Percentiles rank a stretch among this genome's conserved stretches.
These are phyloP conservation scores for Rhododendron ferrugineum DNA, from an alignment of 148 eudicot genomes.

Conservation along the genomic window DNA sequence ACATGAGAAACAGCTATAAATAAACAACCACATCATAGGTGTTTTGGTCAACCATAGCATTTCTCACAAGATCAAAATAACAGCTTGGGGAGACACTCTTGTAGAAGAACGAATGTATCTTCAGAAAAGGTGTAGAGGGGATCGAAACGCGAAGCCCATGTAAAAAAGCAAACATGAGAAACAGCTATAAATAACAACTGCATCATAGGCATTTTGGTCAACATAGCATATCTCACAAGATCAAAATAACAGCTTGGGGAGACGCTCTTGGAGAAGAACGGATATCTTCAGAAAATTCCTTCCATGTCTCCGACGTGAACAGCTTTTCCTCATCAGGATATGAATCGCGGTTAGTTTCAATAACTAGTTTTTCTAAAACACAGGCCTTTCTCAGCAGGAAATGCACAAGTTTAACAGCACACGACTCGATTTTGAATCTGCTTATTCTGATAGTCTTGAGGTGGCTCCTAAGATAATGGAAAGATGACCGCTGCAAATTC, in stretches of 20 bases:
- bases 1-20: neutral
- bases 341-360: no score
- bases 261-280: neutral
- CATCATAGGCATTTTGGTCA: neutral
- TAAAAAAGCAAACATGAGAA: neutral
- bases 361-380: no score
- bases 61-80: neutral
- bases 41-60: neutral
- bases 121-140: neutral
- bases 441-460: neutral
- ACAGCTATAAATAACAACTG: neutral
- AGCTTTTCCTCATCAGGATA: no score
- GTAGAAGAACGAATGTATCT: no score
- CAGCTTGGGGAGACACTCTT: slow-evolving; percentile 3
- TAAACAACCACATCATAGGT: neutral
- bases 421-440: no score
- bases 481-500: neutral
- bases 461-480: neutral
- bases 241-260: neutral
- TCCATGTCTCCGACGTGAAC: neutral
- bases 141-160: neutral
- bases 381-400: no score
- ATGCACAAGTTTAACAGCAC: no score
- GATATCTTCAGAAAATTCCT: neutral
- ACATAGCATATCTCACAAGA: neutral